phyloP scores from a whole-genome alignment of 495 filamentous ascomycete species.

The Chaetomium cochliodes region DNA sequence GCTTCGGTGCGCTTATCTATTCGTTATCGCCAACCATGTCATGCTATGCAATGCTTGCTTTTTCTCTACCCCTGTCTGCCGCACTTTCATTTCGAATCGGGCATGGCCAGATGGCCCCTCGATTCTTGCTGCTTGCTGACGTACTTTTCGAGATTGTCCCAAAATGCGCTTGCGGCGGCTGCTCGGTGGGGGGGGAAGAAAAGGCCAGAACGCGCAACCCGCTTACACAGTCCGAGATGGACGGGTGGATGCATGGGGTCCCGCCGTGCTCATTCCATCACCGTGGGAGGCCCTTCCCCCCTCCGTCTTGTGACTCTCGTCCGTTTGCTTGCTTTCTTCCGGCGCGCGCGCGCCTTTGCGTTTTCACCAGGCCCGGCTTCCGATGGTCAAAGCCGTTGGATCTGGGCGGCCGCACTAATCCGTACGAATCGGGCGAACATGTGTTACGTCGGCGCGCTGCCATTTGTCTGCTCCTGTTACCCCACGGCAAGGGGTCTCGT shows the following conservation, averaged over 20 bases:
- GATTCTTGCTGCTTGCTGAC: not conserved
- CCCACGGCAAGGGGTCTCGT: constrained; percentile 16
- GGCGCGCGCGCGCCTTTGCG: not conserved
- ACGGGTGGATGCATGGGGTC: not conserved
- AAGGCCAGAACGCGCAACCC: not conserved
- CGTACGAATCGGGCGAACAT: constrained; percentile 11
- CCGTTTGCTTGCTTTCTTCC: not conserved
- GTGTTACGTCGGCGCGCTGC: constrained; percentile 11
- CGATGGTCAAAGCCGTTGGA: constrained; percentile 9
- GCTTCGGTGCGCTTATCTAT: no score
- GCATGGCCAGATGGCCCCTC: not conserved
- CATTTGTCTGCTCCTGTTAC: constrained; percentile 6
- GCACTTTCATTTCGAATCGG: no score
- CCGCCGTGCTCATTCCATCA: not conserved
- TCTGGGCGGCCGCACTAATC: not conserved
- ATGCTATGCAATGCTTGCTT: not conserved
- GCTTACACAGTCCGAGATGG: no score
- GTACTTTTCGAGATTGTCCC: not conserved
- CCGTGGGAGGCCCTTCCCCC: not conserved
- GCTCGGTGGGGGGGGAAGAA: not conserved
- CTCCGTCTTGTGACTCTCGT: not conserved
- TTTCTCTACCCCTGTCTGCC: not conserved
- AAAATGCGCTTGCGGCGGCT: constrained; percentile 11
- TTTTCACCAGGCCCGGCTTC: not conserved
- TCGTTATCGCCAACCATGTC: not conserved